Evolutionary conservation across 345 rosid genomes (phyloP).

Genomic region (Anastatica hierochuntica): DNA sequence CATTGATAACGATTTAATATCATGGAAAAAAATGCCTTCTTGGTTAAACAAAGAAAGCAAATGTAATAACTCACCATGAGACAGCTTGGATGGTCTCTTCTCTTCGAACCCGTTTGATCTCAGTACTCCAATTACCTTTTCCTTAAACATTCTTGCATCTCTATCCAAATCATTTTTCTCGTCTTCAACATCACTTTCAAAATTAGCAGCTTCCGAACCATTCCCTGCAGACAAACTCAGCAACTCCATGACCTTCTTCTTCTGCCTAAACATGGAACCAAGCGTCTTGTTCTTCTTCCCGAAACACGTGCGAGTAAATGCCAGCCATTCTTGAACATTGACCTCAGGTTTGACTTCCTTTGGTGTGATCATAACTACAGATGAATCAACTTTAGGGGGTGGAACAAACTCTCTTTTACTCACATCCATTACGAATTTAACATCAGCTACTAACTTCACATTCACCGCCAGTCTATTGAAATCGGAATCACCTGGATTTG

Average conservation of each 20-base stretch:
- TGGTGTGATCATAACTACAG: constrained; percentile 64
- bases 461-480: constrained; percentile 83
- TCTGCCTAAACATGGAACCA: constrained; percentile 86
- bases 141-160: constrained; percentile 44
- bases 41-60: constrained; percentile 59
- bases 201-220: constrained; percentile 14
- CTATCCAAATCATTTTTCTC: constrained; percentile 23
- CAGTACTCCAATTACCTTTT: constrained; percentile 40
- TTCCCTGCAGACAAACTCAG: constrained; percentile 18
- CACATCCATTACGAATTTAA: constrained; percentile 71
- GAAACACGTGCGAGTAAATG: constrained; percentile 72
- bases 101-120: constrained; percentile 43
- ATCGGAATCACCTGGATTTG: constrained; percentile 77
- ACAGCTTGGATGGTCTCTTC: constrained; percentile 77
- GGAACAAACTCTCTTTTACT: constrained; percentile 91
- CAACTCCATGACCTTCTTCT: constrained; percentile 69
- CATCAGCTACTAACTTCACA: constrained; percentile 73
- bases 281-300: constrained; percentile 78
- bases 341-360: constrained; percentile 50
- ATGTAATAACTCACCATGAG: constrained; percentile 46
- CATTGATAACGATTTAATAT: constrained; percentile 17
- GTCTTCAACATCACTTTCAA: constrained; percentile 10
- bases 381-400: constrained; percentile 82
- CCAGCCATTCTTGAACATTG: constrained; percentile 59
- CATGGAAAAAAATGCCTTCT: constrained; percentile 58